phyloP scores from a whole-genome alignment of 352 stramenopile species.

The Phytopythium delawarense region DNA sequence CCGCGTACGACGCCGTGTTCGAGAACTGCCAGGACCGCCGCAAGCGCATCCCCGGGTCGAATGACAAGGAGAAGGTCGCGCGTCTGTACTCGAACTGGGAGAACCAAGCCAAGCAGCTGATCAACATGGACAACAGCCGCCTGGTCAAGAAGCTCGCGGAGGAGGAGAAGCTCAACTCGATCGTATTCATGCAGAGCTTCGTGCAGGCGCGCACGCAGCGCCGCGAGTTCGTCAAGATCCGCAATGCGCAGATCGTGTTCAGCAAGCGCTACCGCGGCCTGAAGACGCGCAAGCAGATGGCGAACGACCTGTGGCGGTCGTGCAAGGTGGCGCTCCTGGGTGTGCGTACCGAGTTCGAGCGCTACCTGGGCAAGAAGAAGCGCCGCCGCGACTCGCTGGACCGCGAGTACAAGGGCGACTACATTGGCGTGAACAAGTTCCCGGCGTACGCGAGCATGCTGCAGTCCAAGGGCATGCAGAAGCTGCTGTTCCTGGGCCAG shows the following conservation, averaged over 20 bases:
- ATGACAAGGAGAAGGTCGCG: conserved; percentile 46
- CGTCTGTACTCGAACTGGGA: conserved; percentile 67
- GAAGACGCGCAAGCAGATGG: conserved; percentile 70
- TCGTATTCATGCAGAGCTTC: conserved; percentile 77
- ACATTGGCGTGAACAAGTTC: conserved; percentile 74
- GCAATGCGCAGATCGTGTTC: conserved; percentile 64
- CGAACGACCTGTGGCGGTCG: conserved; percentile 55
- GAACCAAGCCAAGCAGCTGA: conserved; percentile 40
- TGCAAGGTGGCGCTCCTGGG: conserved; percentile 73
- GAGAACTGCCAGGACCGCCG: conserved; percentile 67
- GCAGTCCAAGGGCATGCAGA: conserved; percentile 49
- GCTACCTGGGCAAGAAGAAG: conserved; percentile 84
- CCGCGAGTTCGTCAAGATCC: conserved; percentile 51
- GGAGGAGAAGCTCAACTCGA: conserved; percentile 59
- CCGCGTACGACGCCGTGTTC: conserved; percentile 44
- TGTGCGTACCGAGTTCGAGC: conserved; percentile 81
- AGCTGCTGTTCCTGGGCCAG: conserved; percentile 64
- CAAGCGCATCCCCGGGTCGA: conserved; percentile 51
- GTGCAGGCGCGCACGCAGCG: conserved; percentile 48
- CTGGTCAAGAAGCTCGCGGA: conserved; percentile 44
- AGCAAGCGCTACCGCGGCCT: conserved; percentile 74
- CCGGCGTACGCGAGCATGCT: conserved; percentile 60
- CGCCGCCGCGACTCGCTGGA: conserved; percentile 77
- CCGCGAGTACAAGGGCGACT: conserved; percentile 68
- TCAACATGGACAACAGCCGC: conserved; percentile 40